Evolutionary conservation across 331 rosid species (phyloP), one percentile per base, ranked within the genome.

Genomic region (Arachis monticola): DNA sequence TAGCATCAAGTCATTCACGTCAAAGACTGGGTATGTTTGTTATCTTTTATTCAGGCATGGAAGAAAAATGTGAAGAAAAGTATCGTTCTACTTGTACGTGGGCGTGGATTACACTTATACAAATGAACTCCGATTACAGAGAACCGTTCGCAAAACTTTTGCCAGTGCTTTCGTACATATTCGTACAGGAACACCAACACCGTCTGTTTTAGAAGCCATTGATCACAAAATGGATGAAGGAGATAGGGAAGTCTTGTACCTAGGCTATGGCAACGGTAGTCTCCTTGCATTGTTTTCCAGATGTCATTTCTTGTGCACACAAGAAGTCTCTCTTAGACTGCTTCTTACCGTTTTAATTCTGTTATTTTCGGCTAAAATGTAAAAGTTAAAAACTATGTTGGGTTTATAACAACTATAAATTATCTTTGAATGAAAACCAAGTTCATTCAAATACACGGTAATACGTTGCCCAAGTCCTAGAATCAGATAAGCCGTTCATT

Each of bases 1-100:
- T 22, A 22, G 27, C 27, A 22, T 22, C 27, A 22, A 22, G 27
- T 22, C 27, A 22, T 22, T 22, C 27, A 22, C 53, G 51, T 51
- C 51, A 13, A 27, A 73, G 51, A 8, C 53, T 73, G 66, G 67
- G 35, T 72, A 31, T 11, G 47, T 13, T 60, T 46, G 1, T 74
- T 47, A 11, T 66, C 32, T 35, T 65, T 61, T 62, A 22, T 65
- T 53, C 85, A 85, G 96, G 82, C 92, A 85, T 44, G 92, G 89
- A 59, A 87, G 86, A 35, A 82, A 73, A 74, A 75, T 90, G 86
- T 87, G 41, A 80, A 12, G 75, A 27, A 42, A 53, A 57, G 42
- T 32, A 32, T 32, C 38, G 38, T 32, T 32, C 38, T 32, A 32
- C 38, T 31, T 27, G 62, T 4, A 58, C 27, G 4, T 32, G 38